phyloP scores from a whole-genome alignment of 192 early-diverging fungal species.

The Nowakowskiella sp. region DNA sequence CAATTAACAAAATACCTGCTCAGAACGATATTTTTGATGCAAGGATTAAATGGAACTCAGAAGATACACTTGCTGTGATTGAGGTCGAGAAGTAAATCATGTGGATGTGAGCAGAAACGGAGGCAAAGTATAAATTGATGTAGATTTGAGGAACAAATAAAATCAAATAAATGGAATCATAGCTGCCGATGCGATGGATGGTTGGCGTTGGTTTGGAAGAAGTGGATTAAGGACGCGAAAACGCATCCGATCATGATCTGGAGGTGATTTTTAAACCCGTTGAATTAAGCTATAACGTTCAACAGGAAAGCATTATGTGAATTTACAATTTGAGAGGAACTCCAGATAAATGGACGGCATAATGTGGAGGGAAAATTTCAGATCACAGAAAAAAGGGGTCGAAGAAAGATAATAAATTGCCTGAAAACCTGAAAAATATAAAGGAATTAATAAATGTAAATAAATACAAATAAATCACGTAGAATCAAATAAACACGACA shows the following conservation, averaged over 20 bases:
- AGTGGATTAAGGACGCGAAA: conserved; percentile 48
- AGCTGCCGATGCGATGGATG: conserved; percentile 17
- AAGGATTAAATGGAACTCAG: conserved; percentile 41
- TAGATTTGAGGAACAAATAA: conserved; percentile 32
- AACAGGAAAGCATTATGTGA: conserved; percentile 51
- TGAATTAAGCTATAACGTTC: conserved; percentile 78
- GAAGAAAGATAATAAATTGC: no score
- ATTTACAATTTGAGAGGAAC: conserved; percentile 42
- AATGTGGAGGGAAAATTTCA: no score
- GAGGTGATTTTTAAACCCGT: conserved; percentile 74
- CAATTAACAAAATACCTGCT: conserved; percentile 68
- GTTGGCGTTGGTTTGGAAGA: conserved; percentile 72
- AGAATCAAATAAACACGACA: no score
- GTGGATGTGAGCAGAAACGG: conserved; percentile 49
- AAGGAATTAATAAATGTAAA: no score
- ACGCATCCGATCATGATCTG: conserved; percentile 27
- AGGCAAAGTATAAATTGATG: conserved; percentile 70
- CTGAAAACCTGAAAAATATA: no score
- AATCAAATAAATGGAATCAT: conserved; percentile 7
- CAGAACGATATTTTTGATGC: conserved; percentile 68
- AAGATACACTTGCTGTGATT: conserved; percentile 30
- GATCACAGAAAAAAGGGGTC: no score
- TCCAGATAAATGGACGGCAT: conserved; percentile 38
- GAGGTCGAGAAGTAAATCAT: conserved; percentile 31
- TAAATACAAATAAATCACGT: no score